Conservation (phyloP, 257 asterid species). For the Osmanthus fragrans region DNA sequence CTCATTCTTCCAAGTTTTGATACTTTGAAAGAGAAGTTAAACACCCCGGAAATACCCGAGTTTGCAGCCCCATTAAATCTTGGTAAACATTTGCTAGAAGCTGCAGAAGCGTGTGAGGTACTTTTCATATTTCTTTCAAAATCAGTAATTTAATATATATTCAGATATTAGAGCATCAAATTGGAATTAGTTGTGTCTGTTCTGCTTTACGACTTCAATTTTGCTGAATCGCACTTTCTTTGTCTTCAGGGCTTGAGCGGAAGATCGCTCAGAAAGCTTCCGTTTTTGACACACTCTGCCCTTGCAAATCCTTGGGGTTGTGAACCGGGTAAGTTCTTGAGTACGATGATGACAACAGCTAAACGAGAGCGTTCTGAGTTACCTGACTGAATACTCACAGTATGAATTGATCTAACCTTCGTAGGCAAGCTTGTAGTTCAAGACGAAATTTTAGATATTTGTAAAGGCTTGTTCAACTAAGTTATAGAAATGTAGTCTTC, state of each 20-base stretch:
- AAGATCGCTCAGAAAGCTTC: conserved; percentile 92
- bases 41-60: conserved; percentile 36
- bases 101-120: conserved; percentile 93
- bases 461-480: conserved; percentile 9
- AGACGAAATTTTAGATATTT: background rate
- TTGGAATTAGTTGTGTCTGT: background rate
- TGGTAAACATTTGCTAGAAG: conserved; percentile 63
- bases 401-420: conserved; percentile 14
- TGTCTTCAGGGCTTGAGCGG: conserved; percentile 91
- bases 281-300: conserved; percentile 89
- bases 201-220: background rate
- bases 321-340: conserved; percentile 62
- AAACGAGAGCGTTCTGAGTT: conserved; percentile 65
- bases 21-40: conserved; percentile 59
- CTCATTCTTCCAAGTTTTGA: conserved; percentile 58
- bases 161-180: background rate
- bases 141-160: background rate
- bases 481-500: conserved; percentile 11
- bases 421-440: conserved; percentile 1
- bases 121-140: conserved; percentile 12
- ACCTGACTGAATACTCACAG: conserved; percentile 44
- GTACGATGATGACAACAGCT: conserved; percentile 70
- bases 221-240: conserved; percentile 19
- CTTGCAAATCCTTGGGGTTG: conserved; percentile 61
- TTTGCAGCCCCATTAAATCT: conserved; percentile 36